Conservation (phyloP, 1,284 basidiomycete species). For the Heliocybe sulcata region DNA sequence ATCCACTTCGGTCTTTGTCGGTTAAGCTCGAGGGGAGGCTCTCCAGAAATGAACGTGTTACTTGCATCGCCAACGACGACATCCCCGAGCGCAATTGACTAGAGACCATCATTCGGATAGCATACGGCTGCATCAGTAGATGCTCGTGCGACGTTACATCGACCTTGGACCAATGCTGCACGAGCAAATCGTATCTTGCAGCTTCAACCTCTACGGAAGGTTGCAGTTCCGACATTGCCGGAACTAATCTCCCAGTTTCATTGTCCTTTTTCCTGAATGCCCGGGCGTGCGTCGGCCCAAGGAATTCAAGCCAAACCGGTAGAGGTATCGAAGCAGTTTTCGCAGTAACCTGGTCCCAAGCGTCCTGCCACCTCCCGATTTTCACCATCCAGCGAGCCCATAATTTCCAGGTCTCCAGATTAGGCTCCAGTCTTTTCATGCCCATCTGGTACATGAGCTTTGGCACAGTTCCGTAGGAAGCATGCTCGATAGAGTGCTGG, state of each 20-base stretch:
- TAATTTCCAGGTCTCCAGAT: conserved; percentile 23
- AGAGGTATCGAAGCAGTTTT: conserved; percentile 9
- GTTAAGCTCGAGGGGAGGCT: conserved; percentile 15
- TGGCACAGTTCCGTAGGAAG: conserved; percentile 20
- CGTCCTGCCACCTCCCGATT: conserved; percentile 21
- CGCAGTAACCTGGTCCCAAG: conserved; percentile 15
- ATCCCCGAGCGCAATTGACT: not conserved
- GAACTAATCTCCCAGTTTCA: not conserved
- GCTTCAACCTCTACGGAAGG: conserved; percentile 6
- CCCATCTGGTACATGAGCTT: conserved; percentile 23
- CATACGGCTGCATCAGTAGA: conserved; percentile 9
- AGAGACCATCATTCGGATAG: not conserved
- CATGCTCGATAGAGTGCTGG: conserved; percentile 21
- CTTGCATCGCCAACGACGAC: conserved; percentile 14
- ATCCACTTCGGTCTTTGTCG: conserved; percentile 9
- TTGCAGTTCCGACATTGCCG: not conserved
- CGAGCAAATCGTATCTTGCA: conserved; percentile 10
- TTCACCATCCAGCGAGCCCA: conserved; percentile 26
- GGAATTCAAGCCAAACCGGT: conserved; percentile 23
- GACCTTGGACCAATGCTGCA: conserved; percentile 3
- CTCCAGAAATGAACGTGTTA: conserved; percentile 19
- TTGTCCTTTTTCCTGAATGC: conserved; percentile 7
- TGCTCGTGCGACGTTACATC: conserved; percentile 3
- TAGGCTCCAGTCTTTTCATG: conserved; percentile 14
- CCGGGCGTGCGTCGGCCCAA: conserved; percentile 13